phyloP scores from a whole-genome alignment of 495 filamentous ascomycete genomes.

The Elaphomyces granulatus region DNA sequence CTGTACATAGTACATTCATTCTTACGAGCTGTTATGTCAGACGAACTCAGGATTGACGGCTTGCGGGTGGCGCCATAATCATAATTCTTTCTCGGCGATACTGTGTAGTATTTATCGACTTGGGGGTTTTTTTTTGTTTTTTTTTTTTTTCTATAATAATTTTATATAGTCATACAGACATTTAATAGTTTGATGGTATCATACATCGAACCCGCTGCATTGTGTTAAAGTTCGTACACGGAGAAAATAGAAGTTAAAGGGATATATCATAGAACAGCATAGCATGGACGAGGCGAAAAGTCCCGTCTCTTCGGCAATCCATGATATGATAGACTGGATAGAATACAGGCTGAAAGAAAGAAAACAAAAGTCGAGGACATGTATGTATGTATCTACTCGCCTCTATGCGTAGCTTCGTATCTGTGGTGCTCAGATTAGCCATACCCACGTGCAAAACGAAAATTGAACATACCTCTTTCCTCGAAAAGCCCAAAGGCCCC shows the following conservation, averaged over 20 bases:
- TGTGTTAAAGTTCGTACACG: no score
- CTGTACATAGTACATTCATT: no score
- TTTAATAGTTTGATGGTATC: no score
- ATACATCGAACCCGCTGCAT: no score
- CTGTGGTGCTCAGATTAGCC: slow-evolving; percentile 12
- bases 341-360: not conserved
- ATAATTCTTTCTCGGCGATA: no score
- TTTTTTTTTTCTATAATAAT: no score
- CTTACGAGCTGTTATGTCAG: no score
- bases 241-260: not conserved
- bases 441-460: slow-evolving; percentile 1
- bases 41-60: not conserved
- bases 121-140: no score
- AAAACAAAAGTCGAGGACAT: not conserved
- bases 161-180: no score
- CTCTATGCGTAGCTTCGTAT: slow-evolving; percentile 27
- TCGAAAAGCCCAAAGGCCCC: slow-evolving; percentile 91
- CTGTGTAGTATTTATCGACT: no score
- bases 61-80: not conserved
- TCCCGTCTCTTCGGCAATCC: not conserved
- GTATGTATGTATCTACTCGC: slow-evolving; percentile 1
- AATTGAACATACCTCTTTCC: slow-evolving; percentile 70
- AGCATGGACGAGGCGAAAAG: not conserved
- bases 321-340: not conserved
- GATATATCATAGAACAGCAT: not conserved